These are phyloP conservation scores for Coemansia furcata DNA, from an alignment of 192 early-diverging fungal species.

Conservation along the genomic window DNA sequence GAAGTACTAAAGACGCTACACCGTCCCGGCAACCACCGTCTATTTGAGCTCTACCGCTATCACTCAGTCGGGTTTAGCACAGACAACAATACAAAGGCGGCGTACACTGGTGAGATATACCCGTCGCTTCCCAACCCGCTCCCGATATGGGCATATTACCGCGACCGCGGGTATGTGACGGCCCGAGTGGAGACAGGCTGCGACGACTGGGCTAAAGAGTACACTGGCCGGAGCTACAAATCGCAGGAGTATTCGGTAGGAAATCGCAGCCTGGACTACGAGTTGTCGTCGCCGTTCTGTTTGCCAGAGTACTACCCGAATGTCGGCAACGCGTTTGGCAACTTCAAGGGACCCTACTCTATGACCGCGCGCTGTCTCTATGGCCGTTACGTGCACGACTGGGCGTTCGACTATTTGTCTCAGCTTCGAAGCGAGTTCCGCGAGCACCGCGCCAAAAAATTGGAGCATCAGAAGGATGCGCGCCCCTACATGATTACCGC, in stretches of 20 bases:
- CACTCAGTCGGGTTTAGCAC: constrained; percentile 57
- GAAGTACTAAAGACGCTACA: constrained; percentile 28
- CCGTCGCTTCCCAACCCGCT: constrained; percentile 29
- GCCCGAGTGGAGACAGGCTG: constrained; percentile 54
- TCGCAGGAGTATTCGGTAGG: constrained; percentile 32
- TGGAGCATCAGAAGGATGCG: not conserved
- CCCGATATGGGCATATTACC: constrained; percentile 59
- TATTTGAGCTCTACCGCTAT: constrained; percentile 57
- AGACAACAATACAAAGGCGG: constrained; percentile 51
- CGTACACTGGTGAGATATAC: constrained; percentile 46
- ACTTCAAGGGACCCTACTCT: constrained; percentile 52
- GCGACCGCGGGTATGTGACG: constrained; percentile 57
- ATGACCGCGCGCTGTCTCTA: constrained; percentile 41
- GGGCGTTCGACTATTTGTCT: constrained; percentile 38
- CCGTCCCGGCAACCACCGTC: constrained; percentile 15
- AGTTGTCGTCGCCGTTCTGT: constrained; percentile 58
- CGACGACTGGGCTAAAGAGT: constrained; percentile 56
- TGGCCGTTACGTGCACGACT: constrained; percentile 42
- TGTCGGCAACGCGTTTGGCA: constrained; percentile 53
- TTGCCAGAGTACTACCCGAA: constrained; percentile 53
- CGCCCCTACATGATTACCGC: constrained; percentile 41
- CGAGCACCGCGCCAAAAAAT: not conserved
- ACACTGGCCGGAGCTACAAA: constrained; percentile 20
- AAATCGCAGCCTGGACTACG: constrained; percentile 52
- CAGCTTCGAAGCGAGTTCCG: constrained; percentile 34